Base-by-base conservation (phyloP, 2,329 filamentous ascomycete genomes). In the Pyrenochaeta sp. region DNA sequence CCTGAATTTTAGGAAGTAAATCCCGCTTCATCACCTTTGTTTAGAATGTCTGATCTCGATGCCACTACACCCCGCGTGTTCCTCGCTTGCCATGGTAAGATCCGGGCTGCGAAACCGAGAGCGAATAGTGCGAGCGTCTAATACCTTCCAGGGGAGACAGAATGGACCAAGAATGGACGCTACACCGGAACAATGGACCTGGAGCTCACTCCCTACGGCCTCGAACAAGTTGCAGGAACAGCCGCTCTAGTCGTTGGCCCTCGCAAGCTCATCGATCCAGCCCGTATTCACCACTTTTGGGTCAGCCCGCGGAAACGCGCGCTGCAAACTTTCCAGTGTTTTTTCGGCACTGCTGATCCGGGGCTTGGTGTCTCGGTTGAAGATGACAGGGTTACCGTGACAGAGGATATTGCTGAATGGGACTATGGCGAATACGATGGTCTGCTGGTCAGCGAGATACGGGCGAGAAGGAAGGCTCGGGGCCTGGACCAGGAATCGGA, bases 341-440 rank as follows among this genome's bases (percentile, higher is more conserved):
- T 78, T 1, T 72, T 77, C 22, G 7, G 35, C 18, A 30, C 36
- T 18, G 30, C n/a, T n/a, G n/a, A n/a, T n/a, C n/a, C 23, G 8
- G n/a, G 3, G 10, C n/a, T 13, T 14, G 36, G 13, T 29, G 14
- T 41, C 22, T 27, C 15, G 11, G 28, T 43, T 14, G 34, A 24
- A 15, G 21, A 14, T n/a, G 48, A 35, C 28, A 73, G 76, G 18
- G 77, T 92, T 15, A 78, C 88, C 60, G 74, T 90, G 51, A 88
- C 86, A 1, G 81, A 89, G 37, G 84, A 85, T 48, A 84, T 95
- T 43, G 81, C 88, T 11, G 89, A 94, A 69, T 94, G 90, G 90
- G 87, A 94, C 72, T 95, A 96, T 65, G 90, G 89, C 30, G 82
- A 87, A 55, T 96, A 95, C 65, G 90, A 96, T 73, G 90, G 90